Evolutionary conservation across 1,284 basidiomycete species (phyloP).

Genomic region (Ceratobasidium sp.): DNA sequence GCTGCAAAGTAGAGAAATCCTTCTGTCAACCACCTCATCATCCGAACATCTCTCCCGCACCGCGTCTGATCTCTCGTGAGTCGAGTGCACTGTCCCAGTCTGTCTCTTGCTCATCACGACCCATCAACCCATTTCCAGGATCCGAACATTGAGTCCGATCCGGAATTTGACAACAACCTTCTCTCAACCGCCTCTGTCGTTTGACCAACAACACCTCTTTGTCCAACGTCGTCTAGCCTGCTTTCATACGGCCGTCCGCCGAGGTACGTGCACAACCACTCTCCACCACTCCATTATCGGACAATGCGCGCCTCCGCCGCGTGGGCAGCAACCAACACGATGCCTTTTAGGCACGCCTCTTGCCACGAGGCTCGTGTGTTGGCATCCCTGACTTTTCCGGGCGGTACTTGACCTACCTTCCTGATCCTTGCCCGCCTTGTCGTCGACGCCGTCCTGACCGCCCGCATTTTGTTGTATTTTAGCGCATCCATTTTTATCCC

Average conservation of each 20-base stretch:
- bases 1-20: neutral
- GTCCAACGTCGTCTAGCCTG: neutral
- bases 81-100: neutral
- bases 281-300: too few species aligned
- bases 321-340: constrained; percentile 15
- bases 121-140: neutral
- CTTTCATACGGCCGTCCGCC: neutral
- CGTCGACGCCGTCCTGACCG: constrained; percentile 9
- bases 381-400: constrained; percentile 9
- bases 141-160: neutral
- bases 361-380: constrained; percentile 32
- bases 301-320: neutral
- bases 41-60: neutral
- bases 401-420: neutral
- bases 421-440: neutral
- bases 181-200: constrained; percentile 1
- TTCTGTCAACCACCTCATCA: neutral
- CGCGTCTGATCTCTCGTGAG: constrained; percentile 12
- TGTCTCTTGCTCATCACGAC: too few species aligned
- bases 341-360: neutral
- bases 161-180: too few species aligned
- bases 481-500: neutral
- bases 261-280: neutral
- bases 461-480: neutral
- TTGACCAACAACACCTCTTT: neutral